Evolutionary conservation across 352 stramenopile genomes (phyloP).

Genomic region (Halophytophthora polymorphica): DNA sequence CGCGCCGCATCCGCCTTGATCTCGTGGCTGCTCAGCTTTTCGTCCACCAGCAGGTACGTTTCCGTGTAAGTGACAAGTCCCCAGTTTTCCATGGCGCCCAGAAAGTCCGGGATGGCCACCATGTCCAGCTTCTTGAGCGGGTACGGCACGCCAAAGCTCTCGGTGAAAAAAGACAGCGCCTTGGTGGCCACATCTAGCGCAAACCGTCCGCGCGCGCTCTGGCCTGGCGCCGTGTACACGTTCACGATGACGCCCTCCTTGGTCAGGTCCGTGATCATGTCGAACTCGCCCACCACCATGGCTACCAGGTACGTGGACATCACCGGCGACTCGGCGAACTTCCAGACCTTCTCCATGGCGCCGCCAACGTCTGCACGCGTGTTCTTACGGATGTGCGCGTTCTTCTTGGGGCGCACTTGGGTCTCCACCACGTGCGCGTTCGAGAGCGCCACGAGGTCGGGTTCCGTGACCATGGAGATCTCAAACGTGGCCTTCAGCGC

Average conservation of each 20-base stretch:
- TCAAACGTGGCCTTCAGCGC: slow-evolving; percentile 94
- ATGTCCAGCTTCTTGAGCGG: slow-evolving; percentile 99
- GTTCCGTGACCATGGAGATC: slow-evolving; percentile 91
- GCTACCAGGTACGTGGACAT: slow-evolving; percentile 98
- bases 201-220: slow-evolving; percentile 88
- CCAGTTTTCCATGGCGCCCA: slow-evolving; percentile 96
- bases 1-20: slow-evolving; percentile 80
- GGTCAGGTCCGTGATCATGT: slow-evolving; percentile 90
- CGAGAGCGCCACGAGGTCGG: slow-evolving; percentile 89
- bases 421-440: slow-evolving; percentile 96
- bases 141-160: slow-evolving; percentile 87
- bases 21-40: slow-evolving; percentile 52
- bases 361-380: slow-evolving; percentile 33
- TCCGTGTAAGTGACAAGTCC: slow-evolving; percentile 96
- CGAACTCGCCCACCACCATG: slow-evolving; percentile 95
- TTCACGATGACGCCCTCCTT: slow-evolving; percentile 91
- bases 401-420: slow-evolving; percentile 52
- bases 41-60: slow-evolving; percentile 85
- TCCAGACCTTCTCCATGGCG: slow-evolving; percentile 62
- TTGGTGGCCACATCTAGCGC: slow-evolving; percentile 75
- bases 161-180: slow-evolving; percentile 68
- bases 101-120: slow-evolving; percentile 94
- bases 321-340: slow-evolving; percentile 91
- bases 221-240: slow-evolving; percentile 93
- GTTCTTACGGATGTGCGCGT: slow-evolving; percentile 47